Evolutionary conservation across 139 green algal species (phyloP), one percentile per base, ranked within the genome.

Genomic region (Volvox africanus): DNA sequence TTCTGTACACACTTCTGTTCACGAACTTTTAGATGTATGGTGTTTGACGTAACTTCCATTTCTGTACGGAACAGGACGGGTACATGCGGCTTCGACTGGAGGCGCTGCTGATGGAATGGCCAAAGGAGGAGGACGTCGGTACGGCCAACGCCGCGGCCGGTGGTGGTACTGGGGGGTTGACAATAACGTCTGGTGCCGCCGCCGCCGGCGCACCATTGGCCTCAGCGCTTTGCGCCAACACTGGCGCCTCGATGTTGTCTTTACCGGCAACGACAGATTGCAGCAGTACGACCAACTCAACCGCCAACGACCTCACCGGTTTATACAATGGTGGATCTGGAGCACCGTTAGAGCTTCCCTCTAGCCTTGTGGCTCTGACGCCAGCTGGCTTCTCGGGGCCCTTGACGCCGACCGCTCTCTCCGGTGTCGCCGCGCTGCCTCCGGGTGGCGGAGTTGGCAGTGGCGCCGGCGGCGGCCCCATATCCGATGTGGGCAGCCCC

Each of bases 1-100:
- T 55, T 9, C 44, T 55, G 9, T 55, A 55, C 44, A 55, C 9
- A 14, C 44, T 14, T 9, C 44, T 55, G 44, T 55, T 9, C 44
- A 55, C 44, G 44, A 55, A 55, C 44, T 55, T n/a, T n/a, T 55
- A 55, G 9, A 9, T 55, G 44, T 55, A 55, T 9, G 44, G 44
- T 9, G 9, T 55, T 14, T 9, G 44, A 55, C 44, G 9, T 55
- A 9, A 5, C 44, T 55, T 55, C 9, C 44, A 55, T 55, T 5
- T 26, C 16, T 24, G 65, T 30, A 24, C 65, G 65, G 21, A 16
- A 18, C 75, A 90, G 86, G 86, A 90, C 32, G 86, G 86, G 0
- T 90, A 84, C 86, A 76, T 90, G 71, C 71, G 86, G 71, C 86
- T 90, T 22, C 71, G 73, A 0, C 50, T 90, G 50, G 86, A 90